phyloP scores from a whole-genome alignment of 345 rosid genomes.

The Eucalyptus regnans region DNA sequence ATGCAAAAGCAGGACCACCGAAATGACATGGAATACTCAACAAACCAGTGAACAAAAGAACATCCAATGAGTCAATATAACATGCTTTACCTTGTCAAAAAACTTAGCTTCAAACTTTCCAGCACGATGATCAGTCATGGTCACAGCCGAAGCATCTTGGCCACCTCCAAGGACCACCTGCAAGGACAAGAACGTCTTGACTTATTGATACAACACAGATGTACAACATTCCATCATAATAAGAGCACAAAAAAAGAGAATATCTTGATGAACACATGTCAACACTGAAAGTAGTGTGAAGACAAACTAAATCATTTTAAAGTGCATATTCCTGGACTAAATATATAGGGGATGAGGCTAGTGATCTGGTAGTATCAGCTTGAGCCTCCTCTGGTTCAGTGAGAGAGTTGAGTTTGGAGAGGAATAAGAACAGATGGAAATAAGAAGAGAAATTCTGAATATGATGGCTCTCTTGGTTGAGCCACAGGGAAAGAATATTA shows the following conservation, averaged over 20 bases:
- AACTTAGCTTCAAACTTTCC: conserved; percentile 98
- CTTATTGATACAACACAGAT: background rate
- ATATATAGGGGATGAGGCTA: background rate
- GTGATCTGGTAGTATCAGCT: background rate
- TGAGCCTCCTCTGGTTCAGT: background rate
- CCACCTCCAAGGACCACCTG: conserved; percentile 99
- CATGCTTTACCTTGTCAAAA: conserved; percentile 51
- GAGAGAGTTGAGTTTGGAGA: background rate
- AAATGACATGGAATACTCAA: background rate
- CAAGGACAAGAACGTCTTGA: background rate
- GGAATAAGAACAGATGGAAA: background rate
- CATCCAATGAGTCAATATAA: background rate
- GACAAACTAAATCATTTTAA: background rate
- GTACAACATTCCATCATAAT: background rate
- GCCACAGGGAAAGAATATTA: background rate
- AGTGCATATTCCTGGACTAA: background rate
- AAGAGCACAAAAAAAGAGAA: background rate
- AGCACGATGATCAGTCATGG: conserved; percentile 95
- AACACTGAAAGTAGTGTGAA: background rate
- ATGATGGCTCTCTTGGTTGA: background rate
- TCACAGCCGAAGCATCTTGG: conserved; percentile 93
- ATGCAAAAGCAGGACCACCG: background rate
- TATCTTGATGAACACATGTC: background rate
- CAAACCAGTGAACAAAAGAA: background rate
- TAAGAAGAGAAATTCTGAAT: background rate